Conservation (phyloP, 106 monocot genomes). For the Hemerocallis citrina region DNA sequence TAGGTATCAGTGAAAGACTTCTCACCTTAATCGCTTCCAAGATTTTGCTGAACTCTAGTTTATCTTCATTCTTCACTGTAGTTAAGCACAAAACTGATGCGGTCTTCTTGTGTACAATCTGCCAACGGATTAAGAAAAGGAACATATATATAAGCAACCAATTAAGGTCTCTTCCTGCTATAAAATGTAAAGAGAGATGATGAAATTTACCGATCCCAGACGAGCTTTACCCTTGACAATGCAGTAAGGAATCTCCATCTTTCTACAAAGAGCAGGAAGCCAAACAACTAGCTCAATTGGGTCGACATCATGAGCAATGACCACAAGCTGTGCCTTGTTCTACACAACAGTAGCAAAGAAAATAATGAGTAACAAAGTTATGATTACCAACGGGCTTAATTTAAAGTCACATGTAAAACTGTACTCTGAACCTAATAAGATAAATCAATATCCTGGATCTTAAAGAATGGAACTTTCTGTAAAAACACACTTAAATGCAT, state of each 20-base stretch:
- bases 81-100: conserved; percentile 18
- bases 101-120: conserved; percentile 54
- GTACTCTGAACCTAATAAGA: too few relatives aligned
- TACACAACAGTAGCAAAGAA: neutral
- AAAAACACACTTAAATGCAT: too few relatives aligned
- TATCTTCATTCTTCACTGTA: conserved; percentile 25
- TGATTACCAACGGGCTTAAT: too few relatives aligned
- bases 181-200: neutral
- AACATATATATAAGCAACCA: neutral
- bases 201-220: conserved; percentile 41
- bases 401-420: too few relatives aligned
- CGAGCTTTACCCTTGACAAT: conserved; percentile 71
- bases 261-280: conserved; percentile 66
- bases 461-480: too few relatives aligned
- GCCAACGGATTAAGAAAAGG: neutral
- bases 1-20: neutral
- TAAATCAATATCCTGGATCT: too few relatives aligned
- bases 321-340: conserved; percentile 4
- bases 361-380: neutral
- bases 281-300: conserved; percentile 64
- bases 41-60: conserved; percentile 26
- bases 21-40: conserved; percentile 27
- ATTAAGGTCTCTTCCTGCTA: neutral
- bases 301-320: conserved; percentile 30
- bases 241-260: conserved; percentile 72